Percentiles rank a stretch among this genome's conserved stretches.
These are phyloP conservation scores for Syncephalastrum monosporum DNA, from an alignment of 371 early-diverging fungal genomes.

Conservation along the genomic window DNA sequence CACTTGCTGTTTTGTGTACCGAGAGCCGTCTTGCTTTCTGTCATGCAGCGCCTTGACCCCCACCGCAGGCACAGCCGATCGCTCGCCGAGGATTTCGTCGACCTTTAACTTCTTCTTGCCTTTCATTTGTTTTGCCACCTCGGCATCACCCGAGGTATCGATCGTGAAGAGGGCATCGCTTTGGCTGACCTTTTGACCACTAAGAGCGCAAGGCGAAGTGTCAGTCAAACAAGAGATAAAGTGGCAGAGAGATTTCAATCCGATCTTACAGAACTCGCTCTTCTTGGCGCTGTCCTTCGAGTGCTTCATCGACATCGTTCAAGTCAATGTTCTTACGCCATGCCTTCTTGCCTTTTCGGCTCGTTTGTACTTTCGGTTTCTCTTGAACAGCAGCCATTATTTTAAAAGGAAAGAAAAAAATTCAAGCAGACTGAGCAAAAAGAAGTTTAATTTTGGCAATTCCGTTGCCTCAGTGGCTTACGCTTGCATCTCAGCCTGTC, in stretches of 20 bases:
- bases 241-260: neutral
- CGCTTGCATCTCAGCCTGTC: too few species aligned
- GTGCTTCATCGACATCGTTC: constrained; percentile 67
- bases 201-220: neutral
- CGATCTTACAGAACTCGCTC: constrained; percentile 65
- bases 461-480: too few species aligned
- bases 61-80: constrained; percentile 60
- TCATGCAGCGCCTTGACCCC: constrained; percentile 20
- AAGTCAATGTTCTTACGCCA: constrained; percentile 95
- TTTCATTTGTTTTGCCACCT: constrained; percentile 31
- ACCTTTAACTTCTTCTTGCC: constrained; percentile 58
- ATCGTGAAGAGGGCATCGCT: constrained; percentile 72
- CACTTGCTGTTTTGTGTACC: constrained; percentile 21
- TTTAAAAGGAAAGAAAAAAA: too few species aligned
- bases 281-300: constrained; percentile 77
- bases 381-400: neutral
- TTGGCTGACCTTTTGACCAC: constrained; percentile 28
- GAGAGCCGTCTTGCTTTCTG: constrained; percentile 25
- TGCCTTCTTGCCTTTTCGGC: constrained; percentile 89
- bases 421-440: too few species aligned
- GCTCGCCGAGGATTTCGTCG: constrained; percentile 76
- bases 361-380: constrained; percentile 28
- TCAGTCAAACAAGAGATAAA: constrained; percentile 3
- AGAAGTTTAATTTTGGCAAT: too few species aligned
- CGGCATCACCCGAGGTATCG: constrained; percentile 70